Evolutionary conservation across 116 monocot genomes (phyloP).

Genomic region (Zostera marina): DNA sequence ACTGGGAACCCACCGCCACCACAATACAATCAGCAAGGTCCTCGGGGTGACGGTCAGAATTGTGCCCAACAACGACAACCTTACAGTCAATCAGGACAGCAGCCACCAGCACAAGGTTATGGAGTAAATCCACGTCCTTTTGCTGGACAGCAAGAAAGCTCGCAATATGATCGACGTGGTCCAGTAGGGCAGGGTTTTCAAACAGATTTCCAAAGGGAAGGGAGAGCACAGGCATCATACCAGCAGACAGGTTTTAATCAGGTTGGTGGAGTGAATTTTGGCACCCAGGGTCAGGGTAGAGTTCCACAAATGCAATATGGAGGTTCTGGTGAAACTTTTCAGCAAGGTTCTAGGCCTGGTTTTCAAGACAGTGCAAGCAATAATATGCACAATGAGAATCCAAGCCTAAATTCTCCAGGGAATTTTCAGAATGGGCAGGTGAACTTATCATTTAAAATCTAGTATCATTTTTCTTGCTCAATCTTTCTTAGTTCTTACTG

Average conservation of each 20-base stretch:
- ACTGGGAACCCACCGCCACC: slow-evolving; percentile 17
- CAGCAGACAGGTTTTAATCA: background rate
- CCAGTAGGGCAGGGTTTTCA: too few relatives aligned
- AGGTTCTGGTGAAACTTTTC: background rate
- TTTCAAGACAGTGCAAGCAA: background rate
- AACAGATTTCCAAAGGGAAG: background rate
- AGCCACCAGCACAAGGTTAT: too few relatives aligned
- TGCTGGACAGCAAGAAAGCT: too few relatives aligned
- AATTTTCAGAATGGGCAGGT: background rate
- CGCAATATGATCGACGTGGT: too few relatives aligned
- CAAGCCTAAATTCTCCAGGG: background rate
- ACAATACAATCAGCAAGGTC: slow-evolving; percentile 9
- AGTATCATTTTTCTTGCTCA: background rate
- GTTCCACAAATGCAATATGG: background rate
- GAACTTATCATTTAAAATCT: background rate
- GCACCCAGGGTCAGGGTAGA: background rate
- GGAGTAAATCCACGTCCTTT: too few relatives aligned
- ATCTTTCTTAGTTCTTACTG: too few relatives aligned
- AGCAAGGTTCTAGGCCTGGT: background rate
- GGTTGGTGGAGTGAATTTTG: background rate
- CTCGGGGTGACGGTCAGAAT: slow-evolving; percentile 8
- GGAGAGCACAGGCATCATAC: background rate
- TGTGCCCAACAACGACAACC: slow-evolving; percentile 16
- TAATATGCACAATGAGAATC: background rate
- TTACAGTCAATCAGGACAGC: slow-evolving; percentile 18